Base-by-base conservation (phyloP, 352 stramenopile species). In the Globisporangium nagaii region DNA sequence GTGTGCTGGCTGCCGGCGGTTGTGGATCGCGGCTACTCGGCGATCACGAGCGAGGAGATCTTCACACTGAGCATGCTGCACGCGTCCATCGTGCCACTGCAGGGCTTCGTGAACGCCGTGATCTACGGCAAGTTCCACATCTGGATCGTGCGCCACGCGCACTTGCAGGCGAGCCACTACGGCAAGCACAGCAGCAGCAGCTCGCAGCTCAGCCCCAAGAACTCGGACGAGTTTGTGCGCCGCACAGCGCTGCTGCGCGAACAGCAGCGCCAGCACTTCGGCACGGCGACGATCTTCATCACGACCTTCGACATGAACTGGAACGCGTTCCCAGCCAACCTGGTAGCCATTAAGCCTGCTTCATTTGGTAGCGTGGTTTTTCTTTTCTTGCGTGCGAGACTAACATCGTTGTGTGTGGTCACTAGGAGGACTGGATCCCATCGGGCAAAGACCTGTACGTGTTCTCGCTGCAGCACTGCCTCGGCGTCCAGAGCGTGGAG, bases 61-160 rank as follows among this genome's bases (percentile, higher is more conserved):
- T 88, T 89, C 51, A 67, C 66, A 2, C 49, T 92, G 17, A 80
- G 73, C 35, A 78, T 90, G 63, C 62, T 89, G 19, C 82, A 92
- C 40, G 82, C 79, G 15, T 83, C 73, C 15, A 87, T 92, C 53
- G 73, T 92, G n/a, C 79, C 82, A 4, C 65, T 92, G 0, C 82
- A 90, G 67, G 84, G 84, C 46, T 94, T 92, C 54, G 75, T 90
- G 17, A 92, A 92, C 37, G 84, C 84, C 3, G 74, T 92, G 4
- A 92, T 94, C 37, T 94, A 94, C 57, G 84, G 81, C 42, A 91
- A 90, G 50, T 89, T 92, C 55, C 82, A 92, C 59, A 71, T 87
- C 30, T 92, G 78, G 75, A 71, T 92, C 17, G 78, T 78, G 0
- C 82, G 82, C 0, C 75, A 89, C 47, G 69, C 86, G 3, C 62